Evolutionary conservation across 768 basidiomycete species (phyloP), one percentile per base, ranked within the genome.

Genomic region (Phlebiopsis gigantea): DNA sequence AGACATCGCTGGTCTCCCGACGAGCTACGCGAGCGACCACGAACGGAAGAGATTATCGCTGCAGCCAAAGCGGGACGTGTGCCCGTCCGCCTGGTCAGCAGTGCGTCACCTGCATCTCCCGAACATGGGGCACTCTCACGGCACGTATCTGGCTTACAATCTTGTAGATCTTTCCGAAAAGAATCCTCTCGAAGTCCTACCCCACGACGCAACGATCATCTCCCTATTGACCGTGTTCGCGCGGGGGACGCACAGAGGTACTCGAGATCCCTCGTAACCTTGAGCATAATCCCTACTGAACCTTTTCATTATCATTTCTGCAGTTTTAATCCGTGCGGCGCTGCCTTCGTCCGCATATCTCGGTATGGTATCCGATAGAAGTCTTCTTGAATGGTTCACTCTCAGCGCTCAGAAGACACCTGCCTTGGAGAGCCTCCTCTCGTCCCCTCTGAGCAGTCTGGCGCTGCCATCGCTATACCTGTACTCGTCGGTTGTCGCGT

Each of bases 91-190:
- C 82, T 91, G 50, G 87, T 91, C 52, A 87, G 87, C 77, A 87
- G 90, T 92, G 64, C 63, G 87, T 71, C 21, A 9, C 14, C 22
- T 22, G 12, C 10, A 29, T 29, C 14, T 5, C 22, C 6, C n/a
- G 7, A 34, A 34, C 14, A 34, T 14, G 6, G 31, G 3, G 2
- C 8, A 9, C 34, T 9, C 49, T 2, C 42, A 26, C 5, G 26
- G 2, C 26, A 2, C 22, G 28, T 28, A 39, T 29, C 31, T 39
- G 42, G 29, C 12, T 9, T 46, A 41, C n/a, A 14, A 30, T 26
- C 8, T 12, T 28, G n/a, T 47, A 93, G 90, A 93, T 69, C 75
- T 92, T 30, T 92, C 90, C 12, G 87, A 90, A 69, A 93, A 93
- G 76, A 92, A 93, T 59, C 85, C 87, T 8, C 75, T 91, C 28